A percentile compares a stretch with the other conserved stretches of the same genome.
These are phyloP conservation scores for Pulicaria dysenterica DNA, from an alignment of 129 eudicot species.

Conservation along the genomic window DNA sequence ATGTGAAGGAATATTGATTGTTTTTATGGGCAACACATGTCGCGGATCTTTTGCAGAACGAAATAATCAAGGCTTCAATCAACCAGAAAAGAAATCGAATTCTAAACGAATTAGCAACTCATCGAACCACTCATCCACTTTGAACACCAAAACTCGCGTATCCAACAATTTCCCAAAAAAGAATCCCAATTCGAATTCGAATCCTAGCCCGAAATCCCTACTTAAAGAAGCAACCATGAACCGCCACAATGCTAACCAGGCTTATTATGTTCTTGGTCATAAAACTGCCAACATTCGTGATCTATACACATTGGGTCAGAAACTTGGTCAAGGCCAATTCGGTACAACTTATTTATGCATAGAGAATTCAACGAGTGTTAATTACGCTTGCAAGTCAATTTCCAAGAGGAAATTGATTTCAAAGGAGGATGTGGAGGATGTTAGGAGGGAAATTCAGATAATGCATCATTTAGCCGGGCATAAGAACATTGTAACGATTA, in stretches of 20 bases:
- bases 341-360: no score
- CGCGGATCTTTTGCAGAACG: constrained; percentile 70
- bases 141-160: constrained; percentile 39
- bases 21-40: constrained; percentile 97
- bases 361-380: no score
- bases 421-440: no score
- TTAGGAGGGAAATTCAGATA: no score
- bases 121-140: constrained; percentile 38
- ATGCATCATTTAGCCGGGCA: no score
- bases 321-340: no score
- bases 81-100: constrained; percentile 55
- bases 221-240: constrained; percentile 54
- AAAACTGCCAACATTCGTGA: no score
- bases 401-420: no score
- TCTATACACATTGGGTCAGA: no score
- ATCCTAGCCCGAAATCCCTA: neutral
- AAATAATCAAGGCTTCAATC: constrained; percentile 53
- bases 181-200: neutral
- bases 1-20: constrained; percentile 37
- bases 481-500: no score
- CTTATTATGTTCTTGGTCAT: constrained; percentile 72
- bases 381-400: no score
- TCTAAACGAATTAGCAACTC: constrained; percentile 43
- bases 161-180: constrained; percentile 45
- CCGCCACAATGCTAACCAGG: constrained; percentile 45